These are phyloP conservation scores for Curvularia sp. DNA, from an alignment of 2,329 filamentous ascomycete species.

Conservation along the genomic window DNA sequence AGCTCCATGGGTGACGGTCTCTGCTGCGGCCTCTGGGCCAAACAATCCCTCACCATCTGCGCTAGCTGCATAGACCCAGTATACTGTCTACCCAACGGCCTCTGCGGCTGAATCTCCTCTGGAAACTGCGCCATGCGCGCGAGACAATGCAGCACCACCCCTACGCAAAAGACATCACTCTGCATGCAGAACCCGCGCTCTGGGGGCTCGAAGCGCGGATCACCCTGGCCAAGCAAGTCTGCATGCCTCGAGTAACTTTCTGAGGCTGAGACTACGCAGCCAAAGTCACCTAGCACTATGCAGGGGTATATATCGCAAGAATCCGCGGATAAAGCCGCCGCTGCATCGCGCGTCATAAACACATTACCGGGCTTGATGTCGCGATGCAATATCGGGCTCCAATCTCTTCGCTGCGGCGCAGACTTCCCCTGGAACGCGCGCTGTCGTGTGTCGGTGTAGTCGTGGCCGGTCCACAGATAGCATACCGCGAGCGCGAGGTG, in stretches of 20 bases:
- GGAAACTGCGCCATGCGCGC: slow-evolving; percentile 6
- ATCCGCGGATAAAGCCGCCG: background rate
- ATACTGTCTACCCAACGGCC: background rate
- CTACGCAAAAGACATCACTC: slow-evolving; percentile 10
- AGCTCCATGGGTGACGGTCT: background rate
- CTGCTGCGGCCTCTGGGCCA: background rate
- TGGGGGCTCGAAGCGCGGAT: slow-evolving; percentile 1
- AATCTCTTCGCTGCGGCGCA: background rate
- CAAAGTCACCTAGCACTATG: slow-evolving; percentile 24
- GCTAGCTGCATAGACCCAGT: background rate
- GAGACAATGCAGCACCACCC: slow-evolving; percentile 10
- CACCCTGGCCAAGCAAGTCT: background rate
- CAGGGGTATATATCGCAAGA: slow-evolving; percentile 9
- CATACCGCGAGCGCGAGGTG: slow-evolving; percentile 22
- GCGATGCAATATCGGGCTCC: slow-evolving; percentile 22
- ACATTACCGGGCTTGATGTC: slow-evolving; percentile 31
- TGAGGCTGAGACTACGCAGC: slow-evolving; percentile 3
- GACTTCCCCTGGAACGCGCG: background rate
- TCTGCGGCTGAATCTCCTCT: background rate
- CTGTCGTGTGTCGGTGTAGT: background rate
- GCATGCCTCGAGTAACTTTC: background rate
- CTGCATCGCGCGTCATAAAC: slow-evolving; percentile 15
- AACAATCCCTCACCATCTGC: background rate
- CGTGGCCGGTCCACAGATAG: slow-evolving; percentile 17
- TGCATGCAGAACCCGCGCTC: background rate